A percentile compares a stretch with the other conserved stretches of the same genome.
phyloP scores from a whole-genome alignment of 1,284 basidiomycete genomes.

The Phellopilus nigrolimitatus region DNA sequence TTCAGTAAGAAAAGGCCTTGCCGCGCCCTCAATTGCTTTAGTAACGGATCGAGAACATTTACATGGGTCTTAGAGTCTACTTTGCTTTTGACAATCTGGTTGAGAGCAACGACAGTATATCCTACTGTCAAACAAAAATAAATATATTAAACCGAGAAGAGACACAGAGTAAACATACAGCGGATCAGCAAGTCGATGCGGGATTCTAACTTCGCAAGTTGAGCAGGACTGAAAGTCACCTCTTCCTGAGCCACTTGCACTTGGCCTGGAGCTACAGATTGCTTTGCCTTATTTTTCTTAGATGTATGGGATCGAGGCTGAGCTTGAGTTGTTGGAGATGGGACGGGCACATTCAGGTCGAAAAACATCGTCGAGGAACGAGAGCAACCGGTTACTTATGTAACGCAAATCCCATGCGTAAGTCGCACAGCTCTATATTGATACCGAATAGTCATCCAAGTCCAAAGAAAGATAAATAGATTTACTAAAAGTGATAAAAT shows the following conservation, averaged over 20 bases:
- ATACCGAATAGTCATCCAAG: neutral
- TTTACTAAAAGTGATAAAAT: conserved; percentile 9
- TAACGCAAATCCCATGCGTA: neutral
- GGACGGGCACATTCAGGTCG: conserved; percentile 53
- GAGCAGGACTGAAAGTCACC: conserved; percentile 33
- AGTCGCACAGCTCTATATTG: neutral
- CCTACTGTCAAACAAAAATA: conserved; percentile 49
- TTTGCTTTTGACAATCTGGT: conserved; percentile 60
- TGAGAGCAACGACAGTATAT: conserved; percentile 71
- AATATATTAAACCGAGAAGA: neutral
- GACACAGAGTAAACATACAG: conserved; percentile 30
- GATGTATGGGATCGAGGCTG: conserved; percentile 25
- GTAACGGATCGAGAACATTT: conserved; percentile 52
- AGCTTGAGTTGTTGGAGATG: conserved; percentile 24
- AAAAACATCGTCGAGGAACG: conserved; percentile 42
- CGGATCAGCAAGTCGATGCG: conserved; percentile 42
- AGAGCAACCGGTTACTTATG: neutral
- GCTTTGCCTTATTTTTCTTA: conserved; percentile 47
- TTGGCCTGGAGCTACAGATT: conserved; percentile 26
- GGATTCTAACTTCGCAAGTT: conserved; percentile 37
- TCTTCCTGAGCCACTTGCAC: conserved; percentile 16
- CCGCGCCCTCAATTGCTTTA: conserved; percentile 49
- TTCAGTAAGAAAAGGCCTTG: conserved; percentile 59
- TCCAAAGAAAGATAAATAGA: conserved; percentile 5
- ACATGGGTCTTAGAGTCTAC: conserved; percentile 65